These are phyloP conservation scores for Vitis hybrid DNA, from an alignment of 177 flowering plant genomes.

Conservation along the genomic window DNA sequence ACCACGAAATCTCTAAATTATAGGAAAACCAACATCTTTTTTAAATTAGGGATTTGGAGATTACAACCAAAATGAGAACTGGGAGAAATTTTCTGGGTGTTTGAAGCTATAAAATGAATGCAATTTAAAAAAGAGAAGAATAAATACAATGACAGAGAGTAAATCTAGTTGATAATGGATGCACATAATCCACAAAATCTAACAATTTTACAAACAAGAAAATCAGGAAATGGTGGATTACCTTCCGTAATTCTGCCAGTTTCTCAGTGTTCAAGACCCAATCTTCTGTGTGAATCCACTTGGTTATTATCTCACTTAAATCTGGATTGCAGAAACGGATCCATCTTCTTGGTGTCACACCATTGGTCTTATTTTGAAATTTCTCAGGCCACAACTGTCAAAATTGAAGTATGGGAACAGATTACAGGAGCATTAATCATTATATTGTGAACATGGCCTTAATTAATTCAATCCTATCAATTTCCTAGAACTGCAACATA, in stretches of 20 bases:
- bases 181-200: not conserved
- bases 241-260: slow-evolving; percentile 77
- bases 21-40: no score
- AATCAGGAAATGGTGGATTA: slow-evolving; percentile 20
- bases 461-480: not conserved
- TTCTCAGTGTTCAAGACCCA: slow-evolving; percentile 82
- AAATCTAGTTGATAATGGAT: not conserved
- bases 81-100: no score
- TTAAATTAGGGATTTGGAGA: no score
- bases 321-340: slow-evolving; percentile 83
- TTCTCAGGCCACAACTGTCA: slow-evolving; percentile 93
- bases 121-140: no score
- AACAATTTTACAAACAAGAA: not conserved
- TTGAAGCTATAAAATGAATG: no score
- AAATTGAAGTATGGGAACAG: slow-evolving; percentile 1
- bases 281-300: slow-evolving; percentile 76
- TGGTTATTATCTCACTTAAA: slow-evolving; percentile 63
- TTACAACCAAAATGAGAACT: no score
- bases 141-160: not conserved
- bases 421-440: not conserved
- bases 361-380: slow-evolving; percentile 96
- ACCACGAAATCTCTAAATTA: no score
- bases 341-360: slow-evolving; percentile 98
- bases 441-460: not conserved
- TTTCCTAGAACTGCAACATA: not conserved